phyloP scores from a whole-genome alignment of 2,329 filamentous ascomycete species.

The Neopestalotiopsis clavispora region DNA sequence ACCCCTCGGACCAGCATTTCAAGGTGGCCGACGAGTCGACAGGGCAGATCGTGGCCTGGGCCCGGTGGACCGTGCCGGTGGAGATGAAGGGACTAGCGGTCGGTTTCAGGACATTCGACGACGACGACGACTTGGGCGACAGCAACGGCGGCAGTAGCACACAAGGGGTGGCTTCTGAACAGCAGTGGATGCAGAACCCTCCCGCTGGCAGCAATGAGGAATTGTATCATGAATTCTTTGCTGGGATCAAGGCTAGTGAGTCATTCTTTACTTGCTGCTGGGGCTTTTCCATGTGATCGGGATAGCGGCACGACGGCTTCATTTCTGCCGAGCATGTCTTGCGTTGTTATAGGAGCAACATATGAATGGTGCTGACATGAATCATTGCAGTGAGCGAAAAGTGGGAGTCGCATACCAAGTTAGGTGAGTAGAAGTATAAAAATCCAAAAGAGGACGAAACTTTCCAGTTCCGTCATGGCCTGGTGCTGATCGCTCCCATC shows the following conservation, averaged over 20 bases:
- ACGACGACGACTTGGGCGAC: conserved; percentile 21
- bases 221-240: conserved; percentile 29
- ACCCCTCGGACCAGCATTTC: conserved; percentile 31
- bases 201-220: conserved; percentile 28
- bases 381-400: conserved; percentile 23
- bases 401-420: conserved; percentile 29
- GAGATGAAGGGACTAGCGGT: conserved; percentile 23
- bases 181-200: conserved; percentile 14
- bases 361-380: not conserved
- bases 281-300: not conserved
- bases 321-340: not conserved
- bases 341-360: not conserved
- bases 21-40: conserved; percentile 30
- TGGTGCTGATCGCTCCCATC: not conserved
- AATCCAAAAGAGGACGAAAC: not conserved
- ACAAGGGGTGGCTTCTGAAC: conserved; percentile 6
- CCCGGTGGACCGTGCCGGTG: conserved; percentile 31
- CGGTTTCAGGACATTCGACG: conserved; percentile 28
- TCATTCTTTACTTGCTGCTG: conserved; percentile 17
- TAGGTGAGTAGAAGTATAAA: conserved; percentile 25
- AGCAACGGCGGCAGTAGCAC: conserved; percentile 5
- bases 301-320: not conserved
- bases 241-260: conserved; percentile 17
- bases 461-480: not conserved
- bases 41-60: conserved; percentile 28